Evolutionary conservation across 2,329 filamentous ascomycete species (phyloP), one percentile per base, ranked within the genome.

Genomic region (Allantophomopsis cytisporea): DNA sequence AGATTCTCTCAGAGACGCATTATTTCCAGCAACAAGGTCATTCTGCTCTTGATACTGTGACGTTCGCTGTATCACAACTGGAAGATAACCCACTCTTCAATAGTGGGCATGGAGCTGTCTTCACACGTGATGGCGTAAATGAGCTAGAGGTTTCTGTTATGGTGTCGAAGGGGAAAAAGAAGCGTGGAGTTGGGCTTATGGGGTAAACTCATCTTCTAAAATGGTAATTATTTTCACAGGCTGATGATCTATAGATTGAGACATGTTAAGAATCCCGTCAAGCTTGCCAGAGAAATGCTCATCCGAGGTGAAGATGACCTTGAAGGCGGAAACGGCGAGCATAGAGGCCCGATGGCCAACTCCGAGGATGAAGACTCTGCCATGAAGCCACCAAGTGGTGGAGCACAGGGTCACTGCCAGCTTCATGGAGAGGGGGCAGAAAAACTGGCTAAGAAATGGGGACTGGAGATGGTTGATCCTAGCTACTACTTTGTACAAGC

Each of bases 141-240:
- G 83, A 94, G 62, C 76, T 94, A 44, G 87, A 94, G 60, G 83
- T 84, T 2, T 83, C 77, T 7, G 73, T 94, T 38, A 94, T 94
- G 86, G 82, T 93, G 0, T 83, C 80, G 2, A 68, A 69, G 20
- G 81, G 80, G 0, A 65, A 67, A 41, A 70, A 75, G 32, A 94
- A 94, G 64, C 73, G 84, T 30, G 85, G 78, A 13, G 82, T 84
- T 0, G 84, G 83, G 3, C 76, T 86, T 5, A 83, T 83, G 62
- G 73, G 84, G 23, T 28, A 28, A n/a, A 28, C 3, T 12, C 3
- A 12, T 28, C 8, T 28, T 28, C 10, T 10, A 28, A 12, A 10
- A 8, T 28, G 11, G 7, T 3, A 28, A 28, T 10, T 28, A 8
- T 10, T 28, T 28, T 28, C 11, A 28, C 11, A 20, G 7, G 10